Conservation (phyloP, 495 filamentous ascomycete species). For the Staphylotrichum longicolle region DNA sequence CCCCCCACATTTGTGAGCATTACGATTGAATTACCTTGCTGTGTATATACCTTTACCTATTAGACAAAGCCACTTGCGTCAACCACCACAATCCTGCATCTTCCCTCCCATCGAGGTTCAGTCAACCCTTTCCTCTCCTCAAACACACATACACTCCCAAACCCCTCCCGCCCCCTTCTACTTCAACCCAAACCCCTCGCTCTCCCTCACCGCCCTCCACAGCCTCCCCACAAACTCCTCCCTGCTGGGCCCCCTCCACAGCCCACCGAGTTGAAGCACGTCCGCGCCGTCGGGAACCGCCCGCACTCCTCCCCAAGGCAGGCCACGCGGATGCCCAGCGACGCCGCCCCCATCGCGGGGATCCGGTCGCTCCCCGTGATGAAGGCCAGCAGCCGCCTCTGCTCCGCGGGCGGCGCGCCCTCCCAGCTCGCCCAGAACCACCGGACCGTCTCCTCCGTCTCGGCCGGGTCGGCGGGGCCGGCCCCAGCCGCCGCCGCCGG, state of each 20-base stretch:
- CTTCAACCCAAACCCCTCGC: conserved; percentile 93
- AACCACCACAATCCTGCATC: no score
- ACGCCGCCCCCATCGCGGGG: conserved; percentile 86
- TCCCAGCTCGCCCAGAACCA: conserved; percentile 91
- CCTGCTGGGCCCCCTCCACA: conserved; percentile 68
- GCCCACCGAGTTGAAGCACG: conserved; percentile 83
- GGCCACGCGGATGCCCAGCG: conserved; percentile 68
- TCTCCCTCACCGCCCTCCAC: conserved; percentile 84
- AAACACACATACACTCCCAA: neutral
- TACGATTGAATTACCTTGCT: no score
- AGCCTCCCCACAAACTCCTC: conserved; percentile 68
- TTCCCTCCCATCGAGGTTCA: neutral
- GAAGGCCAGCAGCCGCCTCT: conserved; percentile 61
- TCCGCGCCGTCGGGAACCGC: conserved; percentile 82
- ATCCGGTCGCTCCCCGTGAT: conserved; percentile 94
- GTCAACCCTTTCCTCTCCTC: neutral
- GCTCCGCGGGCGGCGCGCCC: conserved; percentile 47
- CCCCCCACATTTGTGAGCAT: no score
- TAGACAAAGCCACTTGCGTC: no score
- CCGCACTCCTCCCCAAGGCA: conserved; percentile 72
- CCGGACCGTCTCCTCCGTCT: conserved; percentile 55
- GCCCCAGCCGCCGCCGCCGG: no score
- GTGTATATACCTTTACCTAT: no score
- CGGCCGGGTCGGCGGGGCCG: neutral
- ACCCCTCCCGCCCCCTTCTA: conserved; percentile 29